Base-by-base conservation (phyloP, 2,329 filamentous ascomycete species). In the Ampelomyces quisqualis region DNA sequence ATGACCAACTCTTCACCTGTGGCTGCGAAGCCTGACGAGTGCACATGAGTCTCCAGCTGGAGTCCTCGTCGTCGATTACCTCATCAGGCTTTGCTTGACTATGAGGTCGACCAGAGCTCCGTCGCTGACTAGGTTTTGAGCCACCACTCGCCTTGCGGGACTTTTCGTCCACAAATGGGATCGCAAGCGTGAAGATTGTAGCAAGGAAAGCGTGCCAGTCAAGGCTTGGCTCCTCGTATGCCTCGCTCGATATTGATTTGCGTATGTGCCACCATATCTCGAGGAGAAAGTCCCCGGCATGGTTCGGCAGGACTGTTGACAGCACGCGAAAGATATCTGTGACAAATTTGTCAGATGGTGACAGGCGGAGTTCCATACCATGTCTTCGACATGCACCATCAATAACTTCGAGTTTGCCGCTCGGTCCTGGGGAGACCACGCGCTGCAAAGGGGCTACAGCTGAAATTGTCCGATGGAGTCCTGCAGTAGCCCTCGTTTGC, bases 141-240 rank as follows among this genome's bases (percentile, higher is more conserved):
- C 51, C 50, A 33, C 40, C 47, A 8, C 23, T 47, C 13, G 51
- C 24, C 34, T 57, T 67, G 7, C 43, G 42, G 3, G 55, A 51
- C 32, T 55, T 59, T 3, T 63, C 57, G 9, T 68, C 60, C 8
- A 68, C 46, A 36, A 67, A 66, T 6, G 62, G 58, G 8, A 71
- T 48, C 7, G 63, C 64, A 34, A 71, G 62, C 6, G 61, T 58
- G 35, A 73, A 68, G 2, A 74, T 42, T 6, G 70, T 67, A 4
- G 68, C 55, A 3, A 69, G 59, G 20, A 74, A 63, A 5, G 72
- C 70, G 4, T 64, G 52, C 63, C 68, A 71, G 15, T 70, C 67
- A 14, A 52, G 43, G 27, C 53, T 51, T 7, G 30, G 34, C 7
- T 41, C 43, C 22, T 49, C 38, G 8, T 37, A 17, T 17, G 38